Percentiles rank a stretch among this genome's conserved stretches.
Evolutionary conservation across 2,329 filamentous ascomycete species (phyloP).

Genomic region (Curvularia eragrostidis): DNA sequence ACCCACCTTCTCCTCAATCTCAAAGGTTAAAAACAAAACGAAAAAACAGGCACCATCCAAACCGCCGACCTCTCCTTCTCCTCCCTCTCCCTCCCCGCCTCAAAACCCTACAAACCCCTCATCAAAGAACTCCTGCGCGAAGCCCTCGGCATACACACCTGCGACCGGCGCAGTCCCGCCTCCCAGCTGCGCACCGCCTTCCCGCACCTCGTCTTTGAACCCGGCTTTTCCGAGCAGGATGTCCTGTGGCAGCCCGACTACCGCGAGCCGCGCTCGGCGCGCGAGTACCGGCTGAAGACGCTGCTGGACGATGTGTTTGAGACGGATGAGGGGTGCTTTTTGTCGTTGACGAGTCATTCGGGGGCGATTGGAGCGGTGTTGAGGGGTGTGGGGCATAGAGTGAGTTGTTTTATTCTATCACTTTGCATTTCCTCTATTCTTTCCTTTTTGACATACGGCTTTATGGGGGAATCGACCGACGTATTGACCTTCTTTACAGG

Average conservation of each 20-base stretch:
- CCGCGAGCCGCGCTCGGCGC: conserved; percentile 37
- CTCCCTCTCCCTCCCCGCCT: conserved; percentile 58
- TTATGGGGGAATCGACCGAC: no score
- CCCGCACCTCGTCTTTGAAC: conserved; percentile 63
- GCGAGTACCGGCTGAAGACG: conserved; percentile 32
- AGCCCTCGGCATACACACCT: conserved; percentile 71
- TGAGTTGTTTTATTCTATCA: conserved; percentile 2
- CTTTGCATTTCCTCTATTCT: neutral
- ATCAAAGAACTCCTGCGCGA: conserved; percentile 72
- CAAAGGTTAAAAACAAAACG: no score
- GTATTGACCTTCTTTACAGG: neutral
- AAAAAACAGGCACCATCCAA: conserved; percentile 54
- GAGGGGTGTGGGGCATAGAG: conserved; percentile 63
- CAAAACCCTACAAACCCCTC: conserved; percentile 61
- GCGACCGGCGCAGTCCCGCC: conserved; percentile 65
- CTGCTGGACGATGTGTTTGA: conserved; percentile 64
- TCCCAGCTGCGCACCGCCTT: conserved; percentile 59
- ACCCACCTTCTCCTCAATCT: no score
- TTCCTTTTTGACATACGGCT: neutral
- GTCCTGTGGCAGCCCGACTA: conserved; percentile 57
- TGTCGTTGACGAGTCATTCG: conserved; percentile 65
- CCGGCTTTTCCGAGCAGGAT: conserved; percentile 65
- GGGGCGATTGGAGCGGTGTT: conserved; percentile 64
- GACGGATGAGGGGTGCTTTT: conserved; percentile 50
- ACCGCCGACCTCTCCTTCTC: conserved; percentile 69